Base-by-base conservation (phyloP, 345 rosid genomes). In the Murraya koenigii region DNA sequence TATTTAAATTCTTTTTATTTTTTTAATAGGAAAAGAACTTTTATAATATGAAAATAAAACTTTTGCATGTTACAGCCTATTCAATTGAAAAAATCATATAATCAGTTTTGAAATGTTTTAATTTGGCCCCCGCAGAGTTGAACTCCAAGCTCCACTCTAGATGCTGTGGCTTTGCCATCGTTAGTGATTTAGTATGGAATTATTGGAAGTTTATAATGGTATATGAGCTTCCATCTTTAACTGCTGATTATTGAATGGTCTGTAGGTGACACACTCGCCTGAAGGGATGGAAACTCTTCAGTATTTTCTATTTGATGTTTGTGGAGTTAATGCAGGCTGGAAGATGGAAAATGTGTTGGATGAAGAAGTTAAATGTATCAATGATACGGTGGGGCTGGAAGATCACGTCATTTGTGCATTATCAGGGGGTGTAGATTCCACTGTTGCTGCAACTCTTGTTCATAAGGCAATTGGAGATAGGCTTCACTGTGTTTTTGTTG, bases 361-460 rank as follows among this genome's bases (percentile, higher is more conserved):
- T 71, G 95, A 94, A 86, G 98, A 96, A 84, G 89, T 96, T 76
- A 88, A 88, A 85, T 88, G 82, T 66, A 90, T 96, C 78, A 92
- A 85, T 28, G 78, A 78, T 72, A 85, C 87, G 0, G 91, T 96
- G 71, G 93, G 87, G 35, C 84, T 92, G 26, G 94, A 90, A 65
- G 98, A 94, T 17, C 98, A 90, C 76, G 98, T 91, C 78, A 96
- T 96, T 17, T 96, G 99, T 78, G 99, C 98, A 2, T 82, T 96
- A 47, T 96, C 97, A 0, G 99, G 99, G 33, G 98, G 99, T 61
- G 99, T 96, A 44, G 99, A 96, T 88, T 96, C 99, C 59, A 91
- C 99, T 38, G 98, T 96, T 82, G 98, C 98, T 0, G 99, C 98
- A 22, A 91, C 97, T 78, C 97, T 96, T 84, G 97, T 96, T 82